Conservation (phyloP, 495 filamentous ascomycete genomes). For the Xeromyces bisporus region DNA sequence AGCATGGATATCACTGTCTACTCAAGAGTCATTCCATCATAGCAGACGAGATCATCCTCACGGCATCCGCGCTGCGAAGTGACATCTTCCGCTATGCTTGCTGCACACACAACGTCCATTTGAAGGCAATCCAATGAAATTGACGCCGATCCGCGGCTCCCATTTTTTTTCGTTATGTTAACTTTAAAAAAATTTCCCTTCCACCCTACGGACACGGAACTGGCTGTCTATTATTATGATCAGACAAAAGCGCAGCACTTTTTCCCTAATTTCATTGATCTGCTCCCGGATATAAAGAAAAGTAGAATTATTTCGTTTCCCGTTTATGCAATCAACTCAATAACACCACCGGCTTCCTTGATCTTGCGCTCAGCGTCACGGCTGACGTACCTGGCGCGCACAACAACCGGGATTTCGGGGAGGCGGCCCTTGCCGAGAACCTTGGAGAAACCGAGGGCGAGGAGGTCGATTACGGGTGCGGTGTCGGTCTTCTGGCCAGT, state of each 20-base stretch:
- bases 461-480: conserved; percentile 82
- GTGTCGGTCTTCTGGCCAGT: conserved; percentile 56
- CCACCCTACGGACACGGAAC: conserved; percentile 6
- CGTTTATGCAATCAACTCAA: conserved; percentile 77
- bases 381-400: conserved; percentile 77
- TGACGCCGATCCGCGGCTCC: conserved; percentile 7
- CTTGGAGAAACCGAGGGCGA: conserved; percentile 83
- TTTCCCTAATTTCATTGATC: conserved; percentile 19
- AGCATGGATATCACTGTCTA: no score
- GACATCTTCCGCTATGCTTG: conserved; percentile 27
- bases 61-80: conserved; percentile 28
- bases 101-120: conserved; percentile 29
- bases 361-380: conserved; percentile 87
- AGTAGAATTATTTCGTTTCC: conserved; percentile 27
- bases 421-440: conserved; percentile 85
- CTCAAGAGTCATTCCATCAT: no score
- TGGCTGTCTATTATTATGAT: conserved; percentile 16
- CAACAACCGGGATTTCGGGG: conserved; percentile 69
- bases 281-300: conserved; percentile 13
- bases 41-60: conserved; percentile 11
- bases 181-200: no score
- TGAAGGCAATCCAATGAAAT: conserved; percentile 11
- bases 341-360: conserved; percentile 77
- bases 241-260: no score
- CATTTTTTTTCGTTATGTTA: conserved; percentile 14